Percentiles rank a stretch among this genome's conserved stretches.
These are phyloP conservation scores for Coemansia sp. DNA, from an alignment of 192 early-diverging fungal genomes.

Conservation along the genomic window DNA sequence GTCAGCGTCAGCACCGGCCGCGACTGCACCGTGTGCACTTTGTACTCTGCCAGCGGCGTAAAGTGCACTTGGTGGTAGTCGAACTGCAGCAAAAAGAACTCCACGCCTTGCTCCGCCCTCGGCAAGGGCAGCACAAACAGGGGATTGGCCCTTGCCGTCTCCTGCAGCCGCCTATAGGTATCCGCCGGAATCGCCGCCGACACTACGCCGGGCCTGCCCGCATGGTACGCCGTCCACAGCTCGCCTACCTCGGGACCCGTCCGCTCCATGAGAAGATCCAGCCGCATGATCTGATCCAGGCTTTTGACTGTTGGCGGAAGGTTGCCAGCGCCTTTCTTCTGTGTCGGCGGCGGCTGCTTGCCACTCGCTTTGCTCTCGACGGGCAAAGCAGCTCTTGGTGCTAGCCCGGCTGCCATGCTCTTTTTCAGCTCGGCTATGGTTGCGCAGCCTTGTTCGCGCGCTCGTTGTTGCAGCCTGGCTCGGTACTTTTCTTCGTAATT, in stretches of 20 bases:
- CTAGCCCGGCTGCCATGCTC: background rate
- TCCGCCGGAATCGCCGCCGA: conserved; percentile 63
- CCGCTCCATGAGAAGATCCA: conserved; percentile 52
- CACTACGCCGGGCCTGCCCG: conserved; percentile 55
- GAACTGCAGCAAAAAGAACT: conserved; percentile 86
- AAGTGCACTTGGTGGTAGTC: conserved; percentile 82
- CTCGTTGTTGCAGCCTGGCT: conserved; percentile 59
- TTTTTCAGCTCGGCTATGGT: conserved; percentile 38
- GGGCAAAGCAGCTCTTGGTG: background rate
- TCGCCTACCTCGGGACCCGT: conserved; percentile 48
- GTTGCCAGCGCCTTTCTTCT: conserved; percentile 7
- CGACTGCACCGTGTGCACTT: conserved; percentile 75
- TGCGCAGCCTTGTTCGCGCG: conserved; percentile 48
- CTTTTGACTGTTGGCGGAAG: conserved; percentile 49
- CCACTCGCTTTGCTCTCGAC: background rate
- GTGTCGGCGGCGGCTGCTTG: conserved; percentile 1
- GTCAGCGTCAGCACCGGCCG: conserved; percentile 81
- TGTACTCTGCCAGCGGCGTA: conserved; percentile 86
- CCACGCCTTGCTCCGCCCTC: conserved; percentile 68
- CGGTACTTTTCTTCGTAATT: conserved; percentile 65
- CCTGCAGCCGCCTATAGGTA: conserved; percentile 60
- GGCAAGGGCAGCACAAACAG: conserved; percentile 85
- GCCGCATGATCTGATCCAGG: conserved; percentile 57
- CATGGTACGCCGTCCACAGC: conserved; percentile 77
- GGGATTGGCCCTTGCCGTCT: conserved; percentile 47